Conservation (phyloP, 2,329 filamentous ascomycete species). For the Myriosclerotinia scirpicola region DNA sequence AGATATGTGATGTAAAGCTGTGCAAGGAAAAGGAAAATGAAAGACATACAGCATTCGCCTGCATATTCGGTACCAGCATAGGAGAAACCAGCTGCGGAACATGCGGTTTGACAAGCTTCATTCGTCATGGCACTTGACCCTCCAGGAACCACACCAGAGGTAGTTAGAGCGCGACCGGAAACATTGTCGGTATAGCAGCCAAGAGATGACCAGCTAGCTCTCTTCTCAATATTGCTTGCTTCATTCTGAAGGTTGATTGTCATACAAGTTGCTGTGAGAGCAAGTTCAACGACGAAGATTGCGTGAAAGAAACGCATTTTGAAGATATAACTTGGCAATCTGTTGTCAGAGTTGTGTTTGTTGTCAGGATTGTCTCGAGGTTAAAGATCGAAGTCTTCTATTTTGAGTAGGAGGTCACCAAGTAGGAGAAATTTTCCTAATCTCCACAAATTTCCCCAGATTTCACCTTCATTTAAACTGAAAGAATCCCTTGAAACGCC, state of each 20-base stretch:
- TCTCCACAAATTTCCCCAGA: conserved; percentile 4
- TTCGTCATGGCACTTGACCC: conserved; percentile 26
- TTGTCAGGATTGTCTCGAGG: neutral
- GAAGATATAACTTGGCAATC: neutral
- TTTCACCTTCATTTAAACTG: neutral
- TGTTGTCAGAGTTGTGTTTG: neutral
- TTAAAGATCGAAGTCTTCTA: neutral
- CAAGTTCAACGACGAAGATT: neutral
- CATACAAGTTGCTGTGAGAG: conserved; percentile 1
- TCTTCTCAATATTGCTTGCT: neutral
- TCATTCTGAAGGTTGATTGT: conserved; percentile 15
- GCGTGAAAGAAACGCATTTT: neutral
- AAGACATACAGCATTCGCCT: conserved; percentile 29
- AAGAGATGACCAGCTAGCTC: conserved; percentile 18
- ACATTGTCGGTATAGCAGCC: conserved; percentile 25
- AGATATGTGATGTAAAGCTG: neutral
- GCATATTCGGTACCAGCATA: conserved; percentile 29
- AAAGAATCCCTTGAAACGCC: neutral
- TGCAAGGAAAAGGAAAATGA: neutral
- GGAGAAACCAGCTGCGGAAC: conserved; percentile 24
- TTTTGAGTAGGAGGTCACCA: neutral
- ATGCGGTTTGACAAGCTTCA: conserved; percentile 27
- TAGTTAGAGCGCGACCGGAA: conserved; percentile 22
- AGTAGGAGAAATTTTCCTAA: neutral
- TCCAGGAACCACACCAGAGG: conserved; percentile 11